Evolutionary conservation across 139 green algal species (phyloP).

Genomic region (Closterium sp.): DNA sequence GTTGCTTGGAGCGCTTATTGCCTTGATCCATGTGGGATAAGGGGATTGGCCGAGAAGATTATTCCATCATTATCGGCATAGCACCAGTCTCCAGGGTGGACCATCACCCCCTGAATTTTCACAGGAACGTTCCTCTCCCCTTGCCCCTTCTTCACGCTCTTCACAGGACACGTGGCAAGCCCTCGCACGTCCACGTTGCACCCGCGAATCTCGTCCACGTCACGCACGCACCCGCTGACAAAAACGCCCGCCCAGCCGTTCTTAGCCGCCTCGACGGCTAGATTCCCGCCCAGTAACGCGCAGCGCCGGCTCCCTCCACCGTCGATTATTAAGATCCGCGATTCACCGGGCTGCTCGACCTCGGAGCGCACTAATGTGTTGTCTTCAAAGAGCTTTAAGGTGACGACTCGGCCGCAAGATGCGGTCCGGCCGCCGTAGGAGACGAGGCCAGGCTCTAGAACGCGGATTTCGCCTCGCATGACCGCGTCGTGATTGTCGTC

Average conservation of each 20-base stretch:
- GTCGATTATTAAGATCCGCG: constrained; percentile 54
- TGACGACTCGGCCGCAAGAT: constrained; percentile 22
- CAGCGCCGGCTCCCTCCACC: constrained; percentile 82
- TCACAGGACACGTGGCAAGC: constrained; percentile 31
- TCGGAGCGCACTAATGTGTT: constrained; percentile 32
- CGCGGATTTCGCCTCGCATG: constrained; percentile 16
- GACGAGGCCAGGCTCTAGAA: constrained; percentile 14
- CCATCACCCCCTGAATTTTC: background rate
- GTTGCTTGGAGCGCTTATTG: background rate
- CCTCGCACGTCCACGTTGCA: constrained; percentile 41
- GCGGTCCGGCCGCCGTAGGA: constrained; percentile 9
- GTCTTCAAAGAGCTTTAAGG: constrained; percentile 40
- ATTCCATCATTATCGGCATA: constrained; percentile 39
- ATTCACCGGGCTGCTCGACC: constrained; percentile 20
- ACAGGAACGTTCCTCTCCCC: constrained; percentile 27
- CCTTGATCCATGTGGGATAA: background rate
- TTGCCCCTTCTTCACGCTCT: constrained; percentile 38
- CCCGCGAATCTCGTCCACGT: constrained; percentile 80
- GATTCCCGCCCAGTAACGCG: constrained; percentile 90
- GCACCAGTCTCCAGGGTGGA: constrained; percentile 23
- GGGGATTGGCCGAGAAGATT: background rate
- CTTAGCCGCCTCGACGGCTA: constrained; percentile 66
- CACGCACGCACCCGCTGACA: constrained; percentile 90
- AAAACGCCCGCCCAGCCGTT: constrained; percentile 93
- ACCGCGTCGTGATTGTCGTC: constrained; percentile 30